Evolutionary conservation across 495 filamentous ascomycete genomes (phyloP).

Genomic region (Xylaria cubensis): DNA sequence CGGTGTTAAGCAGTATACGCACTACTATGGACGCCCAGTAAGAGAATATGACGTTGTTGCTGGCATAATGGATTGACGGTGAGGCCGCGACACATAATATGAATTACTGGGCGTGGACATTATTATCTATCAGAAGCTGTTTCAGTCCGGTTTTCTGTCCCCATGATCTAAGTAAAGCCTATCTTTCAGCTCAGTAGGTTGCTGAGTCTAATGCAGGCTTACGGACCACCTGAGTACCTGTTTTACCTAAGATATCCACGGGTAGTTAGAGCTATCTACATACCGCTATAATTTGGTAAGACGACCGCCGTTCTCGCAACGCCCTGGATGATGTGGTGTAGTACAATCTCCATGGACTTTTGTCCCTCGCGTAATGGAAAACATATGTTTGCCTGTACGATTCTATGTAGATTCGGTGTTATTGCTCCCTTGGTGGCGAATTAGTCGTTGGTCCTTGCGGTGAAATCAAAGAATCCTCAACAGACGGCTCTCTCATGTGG

Average conservation of each 20-base stretch:
- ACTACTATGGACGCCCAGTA: not conserved
- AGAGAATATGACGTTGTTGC: not conserved
- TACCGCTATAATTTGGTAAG: not conserved
- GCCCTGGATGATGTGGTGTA: not conserved
- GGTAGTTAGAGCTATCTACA: not conserved
- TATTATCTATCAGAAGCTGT: not conserved
- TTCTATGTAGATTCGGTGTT: not conserved
- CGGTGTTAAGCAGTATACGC: no score
- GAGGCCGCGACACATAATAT: not conserved
- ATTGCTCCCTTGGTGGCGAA: not conserved
- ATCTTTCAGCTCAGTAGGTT: not conserved
- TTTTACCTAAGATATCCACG: not conserved
- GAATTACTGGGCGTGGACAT: not conserved
- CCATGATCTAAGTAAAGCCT: not conserved
- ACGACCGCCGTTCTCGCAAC: not conserved
- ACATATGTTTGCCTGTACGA: not conserved
- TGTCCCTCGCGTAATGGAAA: not conserved
- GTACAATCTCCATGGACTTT: not conserved
- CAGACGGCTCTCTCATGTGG: not conserved
- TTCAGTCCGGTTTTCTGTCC: not conserved
- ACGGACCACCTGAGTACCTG: not conserved
- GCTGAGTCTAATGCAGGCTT: not conserved
- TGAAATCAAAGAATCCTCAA: not conserved
- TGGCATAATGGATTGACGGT: not conserved
- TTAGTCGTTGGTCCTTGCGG: not conserved